Evolutionary conservation across 345 rosid genomes (phyloP).

Genomic region (Eucalyptus coolabah): DNA sequence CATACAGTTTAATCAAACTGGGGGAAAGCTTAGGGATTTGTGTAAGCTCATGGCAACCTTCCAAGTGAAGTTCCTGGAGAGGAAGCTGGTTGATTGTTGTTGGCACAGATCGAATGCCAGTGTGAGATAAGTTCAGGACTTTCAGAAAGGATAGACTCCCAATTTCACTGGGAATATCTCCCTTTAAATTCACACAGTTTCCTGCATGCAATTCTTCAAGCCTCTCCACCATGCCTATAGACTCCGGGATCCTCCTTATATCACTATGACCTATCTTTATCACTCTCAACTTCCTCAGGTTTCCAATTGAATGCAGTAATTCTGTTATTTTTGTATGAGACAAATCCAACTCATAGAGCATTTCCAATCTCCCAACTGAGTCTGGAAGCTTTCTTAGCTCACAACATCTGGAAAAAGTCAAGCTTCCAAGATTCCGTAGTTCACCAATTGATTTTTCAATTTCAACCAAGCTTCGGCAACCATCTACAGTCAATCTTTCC

Average conservation of each 20-base stretch:
- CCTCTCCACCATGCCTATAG: background rate
- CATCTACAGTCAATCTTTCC: background rate
- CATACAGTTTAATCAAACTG: background rate
- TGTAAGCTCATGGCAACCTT: background rate
- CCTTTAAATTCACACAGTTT: background rate
- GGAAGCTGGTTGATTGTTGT: background rate
- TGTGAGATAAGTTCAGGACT: background rate
- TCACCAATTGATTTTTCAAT: no score
- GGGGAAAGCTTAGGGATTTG: background rate
- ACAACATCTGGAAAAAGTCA: background rate
- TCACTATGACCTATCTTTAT: background rate
- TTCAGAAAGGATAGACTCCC: background rate
- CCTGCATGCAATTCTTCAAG: background rate
- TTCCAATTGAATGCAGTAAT: background rate
- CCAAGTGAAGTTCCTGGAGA: background rate
- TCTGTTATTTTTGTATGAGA: background rate
- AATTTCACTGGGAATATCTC: background rate
- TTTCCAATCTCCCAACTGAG: background rate
- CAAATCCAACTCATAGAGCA: background rate
- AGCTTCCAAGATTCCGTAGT: background rate
- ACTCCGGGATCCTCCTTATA: background rate
- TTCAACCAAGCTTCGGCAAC: no score
- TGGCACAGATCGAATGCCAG: background rate
- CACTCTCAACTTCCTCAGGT: background rate
- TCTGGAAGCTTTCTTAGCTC: background rate